Conservation (phyloP, 805 yeast genomes). For the Pichia exigua region DNA sequence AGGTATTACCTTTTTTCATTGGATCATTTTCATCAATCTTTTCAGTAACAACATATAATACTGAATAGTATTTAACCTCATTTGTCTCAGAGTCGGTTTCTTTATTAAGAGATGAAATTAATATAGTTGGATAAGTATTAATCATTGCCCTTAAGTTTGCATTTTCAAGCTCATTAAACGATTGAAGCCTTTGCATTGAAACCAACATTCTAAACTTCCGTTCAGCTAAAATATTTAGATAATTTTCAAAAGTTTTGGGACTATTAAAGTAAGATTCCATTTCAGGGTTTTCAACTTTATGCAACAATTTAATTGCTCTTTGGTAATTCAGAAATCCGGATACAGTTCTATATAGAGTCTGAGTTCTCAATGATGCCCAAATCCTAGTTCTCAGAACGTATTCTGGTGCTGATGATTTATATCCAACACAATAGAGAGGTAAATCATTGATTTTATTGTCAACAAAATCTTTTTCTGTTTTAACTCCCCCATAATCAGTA, state of each 20-base stretch:
- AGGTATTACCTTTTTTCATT: conserved; percentile 23
- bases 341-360: conserved; percentile 74
- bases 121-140: conserved; percentile 62
- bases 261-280: conserved; percentile 36
- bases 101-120: conserved; percentile 47
- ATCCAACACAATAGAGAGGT: conserved; percentile 68
- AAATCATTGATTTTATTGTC: conserved; percentile 47
- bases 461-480: conserved; percentile 29
- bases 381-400: conserved; percentile 65
- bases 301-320: conserved; percentile 62
- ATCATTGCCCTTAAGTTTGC: conserved; percentile 61
- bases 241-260: conserved; percentile 45
- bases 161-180: conserved; percentile 56
- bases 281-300: conserved; percentile 57
- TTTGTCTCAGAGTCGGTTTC: conserved; percentile 37
- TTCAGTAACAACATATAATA: conserved; percentile 51
- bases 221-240: conserved; percentile 63
- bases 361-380: conserved; percentile 83
- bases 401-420: conserved; percentile 56
- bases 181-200: conserved; percentile 79
- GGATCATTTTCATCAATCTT: conserved; percentile 42
- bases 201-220: conserved; percentile 76
- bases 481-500: conserved; percentile 12
- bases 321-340: conserved; percentile 79
- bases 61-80: conserved; percentile 45